These are phyloP conservation scores for Viola pubescens DNA, from an alignment of 441 rosid genomes.

Conservation along the genomic window DNA sequence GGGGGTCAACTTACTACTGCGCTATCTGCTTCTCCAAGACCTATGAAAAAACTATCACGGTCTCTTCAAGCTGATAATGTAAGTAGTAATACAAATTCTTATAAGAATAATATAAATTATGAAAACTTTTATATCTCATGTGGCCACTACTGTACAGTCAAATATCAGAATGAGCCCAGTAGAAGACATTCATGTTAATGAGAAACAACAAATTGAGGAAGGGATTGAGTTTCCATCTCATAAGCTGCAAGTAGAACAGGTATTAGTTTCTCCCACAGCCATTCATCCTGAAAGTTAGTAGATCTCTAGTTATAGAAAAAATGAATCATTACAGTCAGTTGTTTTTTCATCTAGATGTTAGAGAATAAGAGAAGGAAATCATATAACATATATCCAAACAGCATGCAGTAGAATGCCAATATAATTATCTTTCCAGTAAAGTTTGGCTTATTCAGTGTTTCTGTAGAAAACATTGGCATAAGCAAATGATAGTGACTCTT, in stretches of 20 bases:
- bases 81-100: slow-evolving; percentile 13
- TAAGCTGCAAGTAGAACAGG: slow-evolving; percentile 43
- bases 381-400: neutral
- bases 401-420: neutral
- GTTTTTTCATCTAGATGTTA: neutral
- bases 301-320: neutral
- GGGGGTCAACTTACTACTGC: slow-evolving; percentile 20
- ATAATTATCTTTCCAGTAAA: neutral
- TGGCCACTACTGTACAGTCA: slow-evolving; percentile 22
- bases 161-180: slow-evolving; percentile 23
- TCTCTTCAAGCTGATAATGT: slow-evolving; percentile 10
- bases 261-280: slow-evolving; percentile 20
- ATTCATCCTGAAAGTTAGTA: neutral
- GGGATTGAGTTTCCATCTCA: slow-evolving; percentile 34
- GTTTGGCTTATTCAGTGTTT: neutral
- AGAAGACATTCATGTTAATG: slow-evolving; percentile 23
- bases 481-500: neutral
- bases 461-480: neutral
- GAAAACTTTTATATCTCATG: slow-evolving; percentile 26
- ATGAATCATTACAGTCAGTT: neutral
- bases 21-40: slow-evolving; percentile 31
- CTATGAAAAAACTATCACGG: slow-evolving; percentile 28
- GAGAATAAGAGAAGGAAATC: neutral
- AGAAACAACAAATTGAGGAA: slow-evolving; percentile 25
- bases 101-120: slow-evolving; percentile 13